phyloP scores from a whole-genome alignment of 1,284 basidiomycete genomes.

The Boletus mariae region DNA sequence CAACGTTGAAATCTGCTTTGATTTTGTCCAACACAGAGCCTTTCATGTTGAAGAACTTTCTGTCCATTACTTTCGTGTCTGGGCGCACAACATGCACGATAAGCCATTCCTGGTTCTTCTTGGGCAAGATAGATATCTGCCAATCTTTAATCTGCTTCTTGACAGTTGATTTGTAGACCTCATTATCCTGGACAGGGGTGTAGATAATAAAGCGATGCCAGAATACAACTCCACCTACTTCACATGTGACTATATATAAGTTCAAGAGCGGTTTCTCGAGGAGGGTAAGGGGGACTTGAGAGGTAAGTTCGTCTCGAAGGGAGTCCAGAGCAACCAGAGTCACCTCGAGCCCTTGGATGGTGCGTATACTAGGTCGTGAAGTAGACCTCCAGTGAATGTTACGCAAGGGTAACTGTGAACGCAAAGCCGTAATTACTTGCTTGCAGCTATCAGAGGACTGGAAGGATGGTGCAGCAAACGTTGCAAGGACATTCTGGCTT shows the following conservation, averaged over 20 bases:
- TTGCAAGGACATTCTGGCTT: conserved; percentile 49
- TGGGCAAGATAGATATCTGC: conserved; percentile 65
- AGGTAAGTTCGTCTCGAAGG: conserved; percentile 67
- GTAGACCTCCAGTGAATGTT: conserved; percentile 88
- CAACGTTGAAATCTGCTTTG: conserved; percentile 87
- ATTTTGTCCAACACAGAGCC: conserved; percentile 88
- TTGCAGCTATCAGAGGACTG: conserved; percentile 67
- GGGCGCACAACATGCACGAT: conserved; percentile 81
- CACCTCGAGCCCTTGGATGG: conserved; percentile 84
- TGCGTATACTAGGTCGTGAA: conserved; percentile 68
- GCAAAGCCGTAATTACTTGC: conserved; percentile 63
- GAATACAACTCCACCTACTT: conserved; percentile 49
- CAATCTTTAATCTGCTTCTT: conserved; percentile 90
- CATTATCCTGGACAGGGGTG: conserved; percentile 62
- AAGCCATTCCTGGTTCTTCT: conserved; percentile 85
- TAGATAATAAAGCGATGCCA: background rate
- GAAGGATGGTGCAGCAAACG: conserved; percentile 64
- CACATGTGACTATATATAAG: conserved; percentile 82
- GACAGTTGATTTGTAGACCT: conserved; percentile 74
- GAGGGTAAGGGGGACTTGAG: conserved; percentile 75
- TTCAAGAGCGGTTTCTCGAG: conserved; percentile 85
- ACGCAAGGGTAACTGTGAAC: conserved; percentile 76
- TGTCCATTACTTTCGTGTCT: conserved; percentile 55
- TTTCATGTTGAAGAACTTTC: conserved; percentile 77
- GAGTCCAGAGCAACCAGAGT: conserved; percentile 69